Base-by-base conservation (phyloP, 495 filamentous ascomycete species). In the Talaromyces trachyspermus region DNA sequence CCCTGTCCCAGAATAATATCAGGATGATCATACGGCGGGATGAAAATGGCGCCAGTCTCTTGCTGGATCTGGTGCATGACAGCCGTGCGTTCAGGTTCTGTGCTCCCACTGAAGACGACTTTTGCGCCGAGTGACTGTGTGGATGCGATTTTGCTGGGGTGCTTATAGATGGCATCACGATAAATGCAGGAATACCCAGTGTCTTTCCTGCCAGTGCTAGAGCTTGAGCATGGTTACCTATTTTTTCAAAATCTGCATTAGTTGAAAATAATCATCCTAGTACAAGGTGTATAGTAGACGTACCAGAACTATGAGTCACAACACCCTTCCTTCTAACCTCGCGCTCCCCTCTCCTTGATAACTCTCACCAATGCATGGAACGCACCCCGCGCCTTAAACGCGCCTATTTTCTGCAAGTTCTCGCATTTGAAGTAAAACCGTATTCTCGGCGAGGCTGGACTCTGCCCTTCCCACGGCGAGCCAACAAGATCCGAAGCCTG, bases 141-240 rank as follows among this genome's bases (percentile, higher is more conserved):
- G 2, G 83, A 89, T 17, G 85, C 81, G 54, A 96, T 89, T 65
- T 97, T 98, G 49, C 81, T 83, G 10, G 85, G 76, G 86, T 84
- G 50, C 80, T 85, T 61, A 90, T 94, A 3, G 62, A 53, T 0
- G 92, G 92, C 92, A 98, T 98, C 33, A 97, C 81, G 53, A 98
- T 86, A 66, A 88, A 74, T 0, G 88, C 85, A 1, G 81, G 80
- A 52, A 86, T 71, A 12, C 64, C 54, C 50, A 78, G 69, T 8
- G 77, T 80, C 14, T 70, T 75, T 5, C 92, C 88, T 0, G 92
- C 92, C 29, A 96, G 81, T 3, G 92, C 80, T 46, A 97, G 83
- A 15, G 92, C 92, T 77, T 95, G 89, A 0, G 92, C 92, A 65
- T 98, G 92, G 70, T 98, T 97, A 22, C 91, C 90, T 88, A 41